phyloP scores from a whole-genome alignment of 192 early-diverging fungal species.

The Cetraspora pellucida region DNA sequence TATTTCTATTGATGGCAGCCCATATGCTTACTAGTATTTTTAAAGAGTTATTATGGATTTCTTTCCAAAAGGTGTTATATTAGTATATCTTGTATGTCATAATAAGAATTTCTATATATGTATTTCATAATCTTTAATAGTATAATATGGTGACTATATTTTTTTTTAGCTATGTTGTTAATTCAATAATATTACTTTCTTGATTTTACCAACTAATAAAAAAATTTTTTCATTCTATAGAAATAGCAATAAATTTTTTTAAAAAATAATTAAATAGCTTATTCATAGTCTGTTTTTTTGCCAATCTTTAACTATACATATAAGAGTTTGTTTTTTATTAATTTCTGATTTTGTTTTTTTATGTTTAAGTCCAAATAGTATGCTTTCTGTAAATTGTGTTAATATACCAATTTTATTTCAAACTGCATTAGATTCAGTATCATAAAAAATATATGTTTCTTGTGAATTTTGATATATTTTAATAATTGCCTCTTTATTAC shows the following conservation, averaged over 20 bases:
- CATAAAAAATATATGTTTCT: background rate
- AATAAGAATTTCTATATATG: too few relatives aligned
- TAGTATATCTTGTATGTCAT: too few relatives aligned
- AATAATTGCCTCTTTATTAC: too few relatives aligned
- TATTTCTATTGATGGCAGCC: too few relatives aligned
- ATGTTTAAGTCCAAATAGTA: background rate
- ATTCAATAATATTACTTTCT: too few relatives aligned
- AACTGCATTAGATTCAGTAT: background rate
- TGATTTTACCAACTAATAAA: background rate
- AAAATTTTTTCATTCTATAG: background rate
- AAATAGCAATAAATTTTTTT: background rate
- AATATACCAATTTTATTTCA: background rate
- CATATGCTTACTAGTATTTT: too few relatives aligned
- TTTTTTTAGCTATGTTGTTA: too few relatives aligned
- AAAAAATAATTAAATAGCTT: background rate
- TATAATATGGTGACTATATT: too few relatives aligned
- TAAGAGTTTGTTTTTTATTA: background rate
- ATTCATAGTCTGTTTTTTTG: background rate
- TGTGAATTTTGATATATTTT: background rate
- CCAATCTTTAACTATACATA: background rate
- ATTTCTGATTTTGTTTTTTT: background rate
- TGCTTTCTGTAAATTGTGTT: background rate
- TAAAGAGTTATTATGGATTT: too few relatives aligned
- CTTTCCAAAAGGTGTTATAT: too few relatives aligned
- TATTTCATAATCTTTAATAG: too few relatives aligned